Evolutionary conservation across 2,329 filamentous ascomycete species (phyloP), one percentile per base, ranked within the genome.

Genomic region (Teratosphaeriaceae sp.): DNA sequence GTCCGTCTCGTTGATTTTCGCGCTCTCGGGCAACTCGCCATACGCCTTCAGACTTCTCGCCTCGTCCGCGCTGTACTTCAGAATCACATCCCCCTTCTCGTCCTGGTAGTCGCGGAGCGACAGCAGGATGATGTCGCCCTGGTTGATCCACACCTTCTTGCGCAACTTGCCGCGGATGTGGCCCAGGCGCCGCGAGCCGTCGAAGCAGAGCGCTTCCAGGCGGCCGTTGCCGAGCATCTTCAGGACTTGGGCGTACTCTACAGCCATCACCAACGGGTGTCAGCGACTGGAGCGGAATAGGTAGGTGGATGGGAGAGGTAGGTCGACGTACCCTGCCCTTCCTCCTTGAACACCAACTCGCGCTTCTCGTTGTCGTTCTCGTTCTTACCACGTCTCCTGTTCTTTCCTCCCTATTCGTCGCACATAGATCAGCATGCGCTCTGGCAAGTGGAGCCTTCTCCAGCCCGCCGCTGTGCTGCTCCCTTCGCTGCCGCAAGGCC

Each of bases 111-210:
- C 88, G 58, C 88, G 85, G 49, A 94, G 82, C 26, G 84, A 89
- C 49, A 90, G 75, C 35, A 90, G 79, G 66, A 90, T 89, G 66
- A 95, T 95, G 67, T 95, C 88, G 64, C 88, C 88, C 74, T 95
- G 88, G 78, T 95, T 96, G 78, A 96, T 96, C 88, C 88, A 96
- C 69, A 97, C 92, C 80, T 98, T 98, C 80, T 98, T 98, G 62
- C 92, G 83, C 62, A 98, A 85, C 73, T 98, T 97, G 72, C 90
- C 90, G 53, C 90, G 88, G 60, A 87, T 88, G 66, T 90, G 84
- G 52, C 84, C 86, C 30, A 88, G 79, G 48, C 88, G 82, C 68
- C 88, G 88, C 55, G 84, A 82, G 64, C 90, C 90, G 66, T 97
- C 92, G 69, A 98, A 98, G 75, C 90, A 97, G 57, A 88, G 75